A percentile compares a stretch with the other conserved stretches of the same genome.
Conservation (phyloP, 352 stramenopile species). For the Globisporangium takayamanum region DNA sequence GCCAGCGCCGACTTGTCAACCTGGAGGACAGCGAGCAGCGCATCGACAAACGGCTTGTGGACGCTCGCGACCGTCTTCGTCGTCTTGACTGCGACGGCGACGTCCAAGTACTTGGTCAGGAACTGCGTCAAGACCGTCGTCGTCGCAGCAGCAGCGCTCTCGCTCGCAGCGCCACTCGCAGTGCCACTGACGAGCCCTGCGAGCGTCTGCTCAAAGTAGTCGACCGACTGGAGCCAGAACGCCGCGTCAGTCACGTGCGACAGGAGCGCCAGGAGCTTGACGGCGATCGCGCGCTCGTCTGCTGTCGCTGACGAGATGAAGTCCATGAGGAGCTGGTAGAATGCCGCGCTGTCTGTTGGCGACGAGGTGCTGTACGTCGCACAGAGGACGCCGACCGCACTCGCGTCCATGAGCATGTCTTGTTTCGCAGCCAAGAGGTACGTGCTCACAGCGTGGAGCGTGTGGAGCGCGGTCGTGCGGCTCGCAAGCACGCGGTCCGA, state of each 20-base stretch:
- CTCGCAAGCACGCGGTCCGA: constrained; percentile 14
- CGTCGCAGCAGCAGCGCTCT: background rate
- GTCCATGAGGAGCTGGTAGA: constrained; percentile 41
- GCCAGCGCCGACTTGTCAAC: constrained; percentile 23
- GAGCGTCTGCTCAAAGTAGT: constrained; percentile 56
- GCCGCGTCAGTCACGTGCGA: constrained; percentile 33
- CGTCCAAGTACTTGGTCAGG: constrained; percentile 48
- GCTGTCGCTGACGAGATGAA: constrained; percentile 40
- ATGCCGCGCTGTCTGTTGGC: constrained; percentile 21
- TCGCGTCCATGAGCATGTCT: constrained; percentile 72
- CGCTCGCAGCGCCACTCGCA: background rate
- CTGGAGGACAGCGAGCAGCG: constrained; percentile 40
- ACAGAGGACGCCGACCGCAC: constrained; percentile 46
- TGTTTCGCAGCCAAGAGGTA: constrained; percentile 61
- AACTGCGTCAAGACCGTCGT: constrained; percentile 40
- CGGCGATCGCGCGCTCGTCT: constrained; percentile 37
- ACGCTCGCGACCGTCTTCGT: constrained; percentile 20
- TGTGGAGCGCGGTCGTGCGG: constrained; percentile 21
- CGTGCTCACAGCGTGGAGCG: constrained; percentile 23
- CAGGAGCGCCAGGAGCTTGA: constrained; percentile 62
- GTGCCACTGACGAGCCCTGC: constrained; percentile 13
- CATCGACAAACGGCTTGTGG: constrained; percentile 53
- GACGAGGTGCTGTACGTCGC: constrained; percentile 28
- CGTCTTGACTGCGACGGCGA: constrained; percentile 20
- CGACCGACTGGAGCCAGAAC: constrained; percentile 61